Percentiles rank a stretch among this genome's conserved stretches.
Evolutionary conservation across 2,329 filamentous ascomycete species (phyloP).

Genomic region (Colletotrichum tropicale): DNA sequence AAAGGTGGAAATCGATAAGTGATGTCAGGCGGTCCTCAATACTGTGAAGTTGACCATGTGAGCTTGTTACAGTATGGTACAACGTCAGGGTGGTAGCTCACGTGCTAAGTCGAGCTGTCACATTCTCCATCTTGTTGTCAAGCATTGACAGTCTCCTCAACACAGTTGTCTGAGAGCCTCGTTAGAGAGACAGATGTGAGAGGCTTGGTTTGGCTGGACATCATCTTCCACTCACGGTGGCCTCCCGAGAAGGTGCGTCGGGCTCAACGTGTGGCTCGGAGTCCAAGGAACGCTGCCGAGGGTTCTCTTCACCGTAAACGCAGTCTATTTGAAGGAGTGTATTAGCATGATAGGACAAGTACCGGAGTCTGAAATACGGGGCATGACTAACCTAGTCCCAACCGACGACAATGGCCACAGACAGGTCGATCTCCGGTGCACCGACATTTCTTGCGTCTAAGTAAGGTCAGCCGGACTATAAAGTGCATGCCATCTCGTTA

Average conservation of each 20-base stretch:
- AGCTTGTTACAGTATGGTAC: accelerated
- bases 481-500: background rate
- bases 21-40: background rate
- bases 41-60: background rate
- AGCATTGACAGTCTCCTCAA: background rate
- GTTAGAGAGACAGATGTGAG: background rate
- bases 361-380: background rate
- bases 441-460: background rate
- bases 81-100: background rate
- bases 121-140: background rate
- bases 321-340: background rate
- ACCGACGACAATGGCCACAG: background rate
- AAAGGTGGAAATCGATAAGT: background rate
- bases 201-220: background rate
- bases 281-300: background rate
- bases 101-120: background rate
- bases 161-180: background rate
- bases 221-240: background rate
- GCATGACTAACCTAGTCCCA: background rate
- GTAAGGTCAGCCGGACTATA: background rate
- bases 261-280: background rate
- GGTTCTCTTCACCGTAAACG: background rate
- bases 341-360: background rate
- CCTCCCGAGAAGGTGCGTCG: background rate
- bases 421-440: background rate